Evolutionary conservation across 2,329 filamentous ascomycete species (phyloP), one percentile per base, ranked within the genome.

Genomic region (Calonectria crousiana): DNA sequence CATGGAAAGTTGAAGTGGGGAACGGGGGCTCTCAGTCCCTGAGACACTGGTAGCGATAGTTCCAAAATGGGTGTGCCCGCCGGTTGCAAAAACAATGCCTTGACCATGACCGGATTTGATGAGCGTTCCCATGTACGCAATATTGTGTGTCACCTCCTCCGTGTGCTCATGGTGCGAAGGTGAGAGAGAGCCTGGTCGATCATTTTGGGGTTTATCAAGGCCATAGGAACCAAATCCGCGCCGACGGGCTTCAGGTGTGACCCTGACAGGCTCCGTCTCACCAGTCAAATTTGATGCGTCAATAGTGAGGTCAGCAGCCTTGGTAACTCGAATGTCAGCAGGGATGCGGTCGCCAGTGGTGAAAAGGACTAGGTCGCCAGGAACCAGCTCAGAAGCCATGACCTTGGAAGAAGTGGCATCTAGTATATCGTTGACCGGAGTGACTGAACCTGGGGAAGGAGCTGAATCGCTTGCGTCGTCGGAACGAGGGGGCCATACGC

Each of bases 271-370:
- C 80, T 98, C 95, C 75, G 98, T 98, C 85, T 99, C 97, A 74
- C 97, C 97, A 0, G 97, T 99, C 73, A 99, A 86, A 82, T 99
- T 99, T 16, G 97, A 98, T 80, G 97, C 96, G 83, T 99, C 97
- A 77, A 99, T 98, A 52, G 95, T 95, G 67, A 99, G 88, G 83
- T 98, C 95, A 11, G 95, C 92, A 14, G 96, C 94, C 82, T 95
- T 93, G 10, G 95, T 98, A 68, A 99, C 98, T 56, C 97, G 93
- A 79, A 99, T 94, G 82, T 99, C 97, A 71, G 97, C 97, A 8
- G 97, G 97, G 78, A 99, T 97, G 67, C 97, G 94, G 85, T 99
- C 97, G 74, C 97, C 97, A 0, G 97, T 98, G 23, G 96, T 95
- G 84, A 99, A 98, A 1, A 98, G 86, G 23, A 99, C 95, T 71